Percentiles rank a stretch among this genome's conserved stretches.
Evolutionary conservation across 495 filamentous ascomycete species (phyloP).

Genomic region (Evernia prunastri): DNA sequence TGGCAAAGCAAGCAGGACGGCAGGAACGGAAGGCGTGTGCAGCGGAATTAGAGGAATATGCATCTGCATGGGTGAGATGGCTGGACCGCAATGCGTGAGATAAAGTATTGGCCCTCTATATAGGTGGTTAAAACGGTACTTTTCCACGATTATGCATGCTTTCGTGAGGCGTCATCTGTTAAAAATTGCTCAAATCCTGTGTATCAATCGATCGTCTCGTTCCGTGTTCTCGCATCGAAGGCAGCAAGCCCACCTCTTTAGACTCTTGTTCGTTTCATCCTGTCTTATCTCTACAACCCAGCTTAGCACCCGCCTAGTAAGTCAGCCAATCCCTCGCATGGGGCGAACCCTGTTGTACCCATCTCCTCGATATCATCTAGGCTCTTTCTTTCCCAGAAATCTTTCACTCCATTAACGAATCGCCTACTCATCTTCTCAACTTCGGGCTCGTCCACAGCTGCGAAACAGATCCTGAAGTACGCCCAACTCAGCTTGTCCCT

Average conservation of each 20-base stretch:
- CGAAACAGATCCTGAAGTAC: conserved; percentile 78
- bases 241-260: not conserved
- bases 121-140: not conserved
- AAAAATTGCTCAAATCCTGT: not conserved
- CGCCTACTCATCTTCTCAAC: conserved; percentile 51
- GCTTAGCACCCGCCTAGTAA: conserved; percentile 11
- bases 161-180: not conserved
- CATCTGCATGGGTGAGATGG: conserved; percentile 23
- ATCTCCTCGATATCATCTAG: conserved; percentile 53
- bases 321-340: conserved; percentile 6
- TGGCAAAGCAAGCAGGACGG: conserved; percentile 14
- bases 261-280: not conserved
- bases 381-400: conserved; percentile 69
- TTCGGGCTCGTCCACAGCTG: conserved; percentile 66
- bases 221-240: not conserved
- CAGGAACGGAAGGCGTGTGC: conserved; percentile 14
- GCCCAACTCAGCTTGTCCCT: conserved; percentile 48
- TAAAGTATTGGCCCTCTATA: not conserved
- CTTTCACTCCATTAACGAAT: conserved; percentile 59
- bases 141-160: not conserved
- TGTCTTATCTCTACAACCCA: not conserved
- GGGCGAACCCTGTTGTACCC: not conserved
- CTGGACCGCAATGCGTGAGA: conserved; percentile 1
- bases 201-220: not conserved
- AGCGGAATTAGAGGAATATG: conserved; percentile 18